Evolutionary conservation across 1,284 basidiomycete genomes (phyloP).

Genomic region (Ceratobasidium papillatum): DNA sequence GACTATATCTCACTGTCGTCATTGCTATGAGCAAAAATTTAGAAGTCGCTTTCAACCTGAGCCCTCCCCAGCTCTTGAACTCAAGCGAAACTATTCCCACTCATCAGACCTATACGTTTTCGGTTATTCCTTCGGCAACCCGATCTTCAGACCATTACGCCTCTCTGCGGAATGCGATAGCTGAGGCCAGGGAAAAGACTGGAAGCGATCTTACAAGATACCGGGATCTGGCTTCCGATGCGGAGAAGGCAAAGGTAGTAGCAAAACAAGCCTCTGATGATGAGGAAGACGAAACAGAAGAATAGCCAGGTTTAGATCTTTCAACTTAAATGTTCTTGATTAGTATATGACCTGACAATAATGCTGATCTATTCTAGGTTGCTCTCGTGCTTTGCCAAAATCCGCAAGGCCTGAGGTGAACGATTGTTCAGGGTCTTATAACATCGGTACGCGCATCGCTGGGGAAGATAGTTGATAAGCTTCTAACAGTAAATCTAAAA

Average conservation of each 20-base stretch:
- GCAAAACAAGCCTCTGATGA: conserved; percentile 16
- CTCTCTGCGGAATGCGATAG: conserved; percentile 17
- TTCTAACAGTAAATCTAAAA: too few species aligned
- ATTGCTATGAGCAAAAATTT: conserved; percentile 16
- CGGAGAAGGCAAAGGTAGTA: conserved; percentile 8
- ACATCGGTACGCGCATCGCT: too few species aligned
- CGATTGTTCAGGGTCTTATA: too few species aligned
- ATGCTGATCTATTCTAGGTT: too few species aligned
- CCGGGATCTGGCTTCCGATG: conserved; percentile 20
- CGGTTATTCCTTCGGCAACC: neutral
- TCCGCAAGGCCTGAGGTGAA: too few species aligned
- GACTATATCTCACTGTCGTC: conserved; percentile 5
- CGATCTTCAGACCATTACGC: conserved; percentile 27
- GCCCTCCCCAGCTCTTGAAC: neutral
- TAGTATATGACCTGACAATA: too few species aligned
- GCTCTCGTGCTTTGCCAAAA: too few species aligned
- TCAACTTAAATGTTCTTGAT: too few species aligned
- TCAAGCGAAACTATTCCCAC: neutral
- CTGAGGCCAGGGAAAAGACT: conserved; percentile 16
- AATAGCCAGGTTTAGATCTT: conserved; percentile 16
- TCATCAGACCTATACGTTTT: conserved; percentile 29
- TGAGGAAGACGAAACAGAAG: conserved; percentile 12
- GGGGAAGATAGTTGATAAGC: too few species aligned
- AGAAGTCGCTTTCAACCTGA: conserved; percentile 23
- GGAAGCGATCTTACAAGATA: conserved; percentile 28